Evolutionary conservation across 768 basidiomycete species (phyloP).

Genomic region (Coprinopsis marcescibilis): DNA sequence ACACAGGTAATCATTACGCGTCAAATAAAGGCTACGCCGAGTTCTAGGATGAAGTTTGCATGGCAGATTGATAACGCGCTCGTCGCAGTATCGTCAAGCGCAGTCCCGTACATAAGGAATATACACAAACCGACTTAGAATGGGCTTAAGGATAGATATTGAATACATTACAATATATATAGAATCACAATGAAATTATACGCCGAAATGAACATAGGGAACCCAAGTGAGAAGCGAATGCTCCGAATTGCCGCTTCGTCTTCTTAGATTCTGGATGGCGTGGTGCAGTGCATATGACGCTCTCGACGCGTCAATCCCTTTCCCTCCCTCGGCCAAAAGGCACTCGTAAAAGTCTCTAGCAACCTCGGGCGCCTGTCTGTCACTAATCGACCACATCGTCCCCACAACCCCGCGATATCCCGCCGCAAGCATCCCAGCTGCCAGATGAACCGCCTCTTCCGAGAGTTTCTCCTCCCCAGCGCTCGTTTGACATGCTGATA

Average conservation of each 20-base stretch:
- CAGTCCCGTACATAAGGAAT: too few species aligned
- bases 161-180: too few species aligned
- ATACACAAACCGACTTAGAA: too few species aligned
- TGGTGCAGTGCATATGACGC: conserved; percentile 5
- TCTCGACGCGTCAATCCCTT: background rate
- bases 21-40: too few species aligned
- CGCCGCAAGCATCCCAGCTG: conserved; percentile 11
- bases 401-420: conserved; percentile 12
- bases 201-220: conserved; percentile 7
- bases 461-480: conserved; percentile 3
- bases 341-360: conserved; percentile 7
- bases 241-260: conserved; percentile 7
- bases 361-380: conserved; percentile 4
- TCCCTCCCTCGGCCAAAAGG: background rate
- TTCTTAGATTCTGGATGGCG: conserved; percentile 2
- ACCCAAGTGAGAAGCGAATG: background rate
- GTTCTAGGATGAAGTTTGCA: too few species aligned
- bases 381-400: conserved; percentile 13
- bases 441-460: conserved; percentile 11
- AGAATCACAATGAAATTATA: too few species aligned
- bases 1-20: too few species aligned
- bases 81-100: too few species aligned
- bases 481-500: conserved; percentile 12
- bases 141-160: too few species aligned
- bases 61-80: too few species aligned